Conservation (phyloP, 2,329 filamentous ascomycete genomes). For the Rhinocladiella mackenziei region DNA sequence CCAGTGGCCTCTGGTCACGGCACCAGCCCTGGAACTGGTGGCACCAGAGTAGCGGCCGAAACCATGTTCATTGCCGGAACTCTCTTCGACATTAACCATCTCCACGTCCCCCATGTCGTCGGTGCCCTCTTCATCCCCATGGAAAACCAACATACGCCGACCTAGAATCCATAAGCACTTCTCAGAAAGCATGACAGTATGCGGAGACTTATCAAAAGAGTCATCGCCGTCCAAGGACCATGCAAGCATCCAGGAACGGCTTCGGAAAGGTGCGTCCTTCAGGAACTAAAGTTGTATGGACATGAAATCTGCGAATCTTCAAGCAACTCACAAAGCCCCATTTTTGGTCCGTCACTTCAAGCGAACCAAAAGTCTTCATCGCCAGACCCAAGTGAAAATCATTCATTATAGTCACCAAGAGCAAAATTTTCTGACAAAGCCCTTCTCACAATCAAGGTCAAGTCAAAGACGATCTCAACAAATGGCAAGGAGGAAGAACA, state of each 20-base stretch:
- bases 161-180: constrained; percentile 17
- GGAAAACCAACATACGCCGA: background rate
- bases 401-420: constrained; percentile 10
- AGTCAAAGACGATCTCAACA: constrained; percentile 8
- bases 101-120: background rate
- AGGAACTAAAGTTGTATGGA: constrained; percentile 8
- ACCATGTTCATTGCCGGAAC: background rate
- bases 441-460: constrained; percentile 7
- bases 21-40: too few relatives aligned
- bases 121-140: background rate
- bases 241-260: constrained; percentile 23
- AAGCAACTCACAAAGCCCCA: constrained; percentile 8
- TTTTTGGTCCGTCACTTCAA: constrained; percentile 24
- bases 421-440: constrained; percentile 17
- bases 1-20: too few relatives aligned
- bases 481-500: constrained; percentile 41
- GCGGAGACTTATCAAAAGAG: constrained; percentile 30
- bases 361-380: constrained; percentile 23
- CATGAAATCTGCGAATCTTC: constrained; percentile 6
- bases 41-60: too few relatives aligned
- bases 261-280: background rate
- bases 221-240: constrained; percentile 18
- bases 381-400: constrained; percentile 10
- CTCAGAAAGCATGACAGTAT: constrained; percentile 1
- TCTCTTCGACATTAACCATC: background rate